phyloP scores from a whole-genome alignment of 2,329 filamentous ascomycete genomes.

The Fusarium oxysporum region DNA sequence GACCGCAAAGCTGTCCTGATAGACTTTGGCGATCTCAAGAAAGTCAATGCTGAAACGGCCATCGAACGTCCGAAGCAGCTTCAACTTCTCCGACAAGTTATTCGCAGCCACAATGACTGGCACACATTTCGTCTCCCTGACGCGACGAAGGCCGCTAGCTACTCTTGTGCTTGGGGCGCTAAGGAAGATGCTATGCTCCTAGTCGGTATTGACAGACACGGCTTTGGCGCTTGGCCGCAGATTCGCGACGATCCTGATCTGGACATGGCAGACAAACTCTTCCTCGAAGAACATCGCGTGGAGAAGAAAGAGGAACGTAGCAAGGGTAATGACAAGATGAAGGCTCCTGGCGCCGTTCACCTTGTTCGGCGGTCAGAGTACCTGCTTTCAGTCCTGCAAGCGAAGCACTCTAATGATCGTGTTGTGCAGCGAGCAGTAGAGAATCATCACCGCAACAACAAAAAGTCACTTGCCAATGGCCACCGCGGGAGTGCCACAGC shows the following conservation, averaged over 20 bases:
- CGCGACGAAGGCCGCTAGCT: conserved; percentile 91
- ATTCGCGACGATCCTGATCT: conserved; percentile 93
- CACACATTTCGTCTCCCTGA: conserved; percentile 87
- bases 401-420: conserved; percentile 81
- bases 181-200: conserved; percentile 98
- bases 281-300: conserved; percentile 96
- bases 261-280: conserved; percentile 89
- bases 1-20: conserved; percentile 97
- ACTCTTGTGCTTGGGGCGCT: conserved; percentile 91
- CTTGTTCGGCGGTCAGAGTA: conserved; percentile 96
- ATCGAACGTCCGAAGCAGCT: conserved; percentile 92
- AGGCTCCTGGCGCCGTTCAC: conserved; percentile 96
- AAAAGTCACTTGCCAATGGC: conserved; percentile 74
- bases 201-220: conserved; percentile 90
- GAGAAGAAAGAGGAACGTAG: conserved; percentile 95
- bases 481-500: conserved; percentile 74
- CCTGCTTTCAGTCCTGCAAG: conserved; percentile 91
- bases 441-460: conserved; percentile 95
- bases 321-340: conserved; percentile 81
- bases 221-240: conserved; percentile 94
- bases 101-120: conserved; percentile 75
- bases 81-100: conserved; percentile 81
- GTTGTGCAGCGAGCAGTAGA: conserved; percentile 84
- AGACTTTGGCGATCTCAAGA: conserved; percentile 92
- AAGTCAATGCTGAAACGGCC: conserved; percentile 95